These are phyloP conservation scores for Chlamydomonas applanata DNA, from an alignment of 139 green algal species.

Conservation along the genomic window DNA sequence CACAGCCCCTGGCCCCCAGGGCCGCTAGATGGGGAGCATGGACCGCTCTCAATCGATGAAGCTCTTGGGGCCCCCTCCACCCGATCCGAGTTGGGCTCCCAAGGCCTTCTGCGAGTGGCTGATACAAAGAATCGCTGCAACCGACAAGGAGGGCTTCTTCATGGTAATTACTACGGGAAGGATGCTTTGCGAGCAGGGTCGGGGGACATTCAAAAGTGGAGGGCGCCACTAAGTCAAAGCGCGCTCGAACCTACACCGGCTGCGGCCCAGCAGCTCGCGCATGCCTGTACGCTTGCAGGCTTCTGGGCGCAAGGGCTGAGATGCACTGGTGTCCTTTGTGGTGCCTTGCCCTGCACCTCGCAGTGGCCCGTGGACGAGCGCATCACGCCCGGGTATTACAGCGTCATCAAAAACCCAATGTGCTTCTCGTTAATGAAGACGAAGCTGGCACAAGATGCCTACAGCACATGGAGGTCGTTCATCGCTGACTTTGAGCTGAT, in stretches of 20 bases:
- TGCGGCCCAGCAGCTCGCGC: too few relatives aligned
- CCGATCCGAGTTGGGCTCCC: background rate
- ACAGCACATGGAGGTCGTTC: constrained; percentile 38
- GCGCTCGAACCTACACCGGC: too few relatives aligned
- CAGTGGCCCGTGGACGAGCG: constrained; percentile 35
- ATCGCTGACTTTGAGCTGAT: constrained; percentile 43
- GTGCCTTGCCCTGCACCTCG: background rate
- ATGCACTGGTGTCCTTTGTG: too few relatives aligned
- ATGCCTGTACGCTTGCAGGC: too few relatives aligned
- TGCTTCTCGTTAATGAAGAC: constrained; percentile 46
- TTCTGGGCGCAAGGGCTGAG: too few relatives aligned
- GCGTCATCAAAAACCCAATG: constrained; percentile 54
- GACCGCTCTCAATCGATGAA: too few relatives aligned
- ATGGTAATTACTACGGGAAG: background rate
- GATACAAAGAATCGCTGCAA: constrained; percentile 1
- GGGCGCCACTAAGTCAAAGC: too few relatives aligned
- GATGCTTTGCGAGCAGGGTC: too few relatives aligned
- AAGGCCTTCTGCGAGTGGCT: constrained; percentile 16
- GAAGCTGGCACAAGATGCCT: constrained; percentile 40
- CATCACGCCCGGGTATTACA: constrained; percentile 47
- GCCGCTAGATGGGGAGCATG: too few relatives aligned
- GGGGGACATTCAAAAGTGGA: too few relatives aligned
- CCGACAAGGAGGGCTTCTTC: constrained; percentile 41
- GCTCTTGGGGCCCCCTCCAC: too few relatives aligned
- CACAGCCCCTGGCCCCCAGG: too few relatives aligned